Evolutionary conservation across 805 yeast species (phyloP).

Genomic region (Yarrowia porcina): DNA sequence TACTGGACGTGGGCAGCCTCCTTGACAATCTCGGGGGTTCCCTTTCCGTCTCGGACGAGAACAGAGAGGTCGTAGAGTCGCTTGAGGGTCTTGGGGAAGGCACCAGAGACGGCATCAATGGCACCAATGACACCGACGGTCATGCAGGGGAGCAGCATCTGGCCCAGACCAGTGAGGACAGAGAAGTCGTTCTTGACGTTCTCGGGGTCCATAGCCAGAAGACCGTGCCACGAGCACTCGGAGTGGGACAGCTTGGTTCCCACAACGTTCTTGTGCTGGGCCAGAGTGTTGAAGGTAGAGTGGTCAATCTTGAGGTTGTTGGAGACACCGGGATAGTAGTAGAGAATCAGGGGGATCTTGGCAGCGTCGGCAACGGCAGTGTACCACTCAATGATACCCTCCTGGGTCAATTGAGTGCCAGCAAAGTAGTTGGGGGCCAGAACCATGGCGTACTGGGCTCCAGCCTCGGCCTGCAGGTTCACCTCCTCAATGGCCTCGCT

Average conservation of each 20-base stretch:
- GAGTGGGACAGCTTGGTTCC: conserved; percentile 54
- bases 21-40: conserved; percentile 30
- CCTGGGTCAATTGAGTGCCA: conserved; percentile 42
- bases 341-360: conserved; percentile 46
- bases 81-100: conserved; percentile 50
- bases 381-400: conserved; percentile 48
- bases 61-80: conserved; percentile 42
- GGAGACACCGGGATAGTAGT: conserved; percentile 52
- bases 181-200: conserved; percentile 44
- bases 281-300: conserved; percentile 43
- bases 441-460: conserved; percentile 37
- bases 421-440: conserved; percentile 52
- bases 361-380: conserved; percentile 45
- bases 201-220: conserved; percentile 45
- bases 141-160: conserved; percentile 48
- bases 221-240: conserved; percentile 48
- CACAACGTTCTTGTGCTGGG: conserved; percentile 46
- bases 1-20: conserved; percentile 47
- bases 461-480: conserved; percentile 34
- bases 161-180: conserved; percentile 52
- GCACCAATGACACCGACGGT: conserved; percentile 50
- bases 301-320: conserved; percentile 43
- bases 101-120: conserved; percentile 53
- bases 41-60: conserved; percentile 40
- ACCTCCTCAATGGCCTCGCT: conserved; percentile 44